These are phyloP conservation scores for Ammopiptanthus mongolicus DNA, from an alignment of 306 rosid species.

Conservation along the genomic window DNA sequence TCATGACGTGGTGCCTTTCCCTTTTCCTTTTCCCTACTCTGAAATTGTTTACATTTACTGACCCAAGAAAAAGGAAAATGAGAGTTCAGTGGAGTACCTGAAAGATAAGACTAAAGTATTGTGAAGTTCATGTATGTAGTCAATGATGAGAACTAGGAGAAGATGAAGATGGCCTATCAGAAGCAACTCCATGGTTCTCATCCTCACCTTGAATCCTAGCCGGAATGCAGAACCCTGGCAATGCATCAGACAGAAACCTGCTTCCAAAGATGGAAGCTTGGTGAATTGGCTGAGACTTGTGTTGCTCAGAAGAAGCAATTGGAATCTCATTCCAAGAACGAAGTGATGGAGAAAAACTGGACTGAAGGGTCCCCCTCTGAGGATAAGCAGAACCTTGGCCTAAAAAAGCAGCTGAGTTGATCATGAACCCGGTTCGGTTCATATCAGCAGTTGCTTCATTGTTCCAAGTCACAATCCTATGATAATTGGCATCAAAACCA, in stretches of 20 bases:
- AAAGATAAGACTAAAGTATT: constrained; percentile 14
- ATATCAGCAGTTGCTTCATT: constrained; percentile 29
- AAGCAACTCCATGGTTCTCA: constrained; percentile 38
- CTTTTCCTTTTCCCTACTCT: neutral
- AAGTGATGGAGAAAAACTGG: constrained; percentile 66
- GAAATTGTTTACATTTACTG: constrained; percentile 5
- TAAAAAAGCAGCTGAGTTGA: constrained; percentile 37
- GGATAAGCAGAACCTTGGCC: constrained; percentile 50
- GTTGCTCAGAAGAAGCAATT: constrained; percentile 37
- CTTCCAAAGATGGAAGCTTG: constrained; percentile 62
- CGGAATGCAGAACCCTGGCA: constrained; percentile 56
- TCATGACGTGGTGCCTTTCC: constrained; percentile 21
- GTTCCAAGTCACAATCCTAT: constrained; percentile 56
- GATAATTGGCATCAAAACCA: constrained; percentile 50
- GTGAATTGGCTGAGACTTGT: constrained; percentile 37
- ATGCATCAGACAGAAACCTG: constrained; percentile 49
- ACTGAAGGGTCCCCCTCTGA: constrained; percentile 97
- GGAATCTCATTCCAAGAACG: constrained; percentile 63
- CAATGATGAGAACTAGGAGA: constrained; percentile 68
- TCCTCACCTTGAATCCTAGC: constrained; percentile 52
- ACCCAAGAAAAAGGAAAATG: neutral
- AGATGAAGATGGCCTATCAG: constrained; percentile 52
- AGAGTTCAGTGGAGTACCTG: constrained; percentile 26
- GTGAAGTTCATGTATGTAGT: constrained; percentile 7
- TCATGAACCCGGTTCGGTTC: constrained; percentile 37